Base-by-base conservation (phyloP, 129 eudicot species). In the Glebionis coronaria region DNA sequence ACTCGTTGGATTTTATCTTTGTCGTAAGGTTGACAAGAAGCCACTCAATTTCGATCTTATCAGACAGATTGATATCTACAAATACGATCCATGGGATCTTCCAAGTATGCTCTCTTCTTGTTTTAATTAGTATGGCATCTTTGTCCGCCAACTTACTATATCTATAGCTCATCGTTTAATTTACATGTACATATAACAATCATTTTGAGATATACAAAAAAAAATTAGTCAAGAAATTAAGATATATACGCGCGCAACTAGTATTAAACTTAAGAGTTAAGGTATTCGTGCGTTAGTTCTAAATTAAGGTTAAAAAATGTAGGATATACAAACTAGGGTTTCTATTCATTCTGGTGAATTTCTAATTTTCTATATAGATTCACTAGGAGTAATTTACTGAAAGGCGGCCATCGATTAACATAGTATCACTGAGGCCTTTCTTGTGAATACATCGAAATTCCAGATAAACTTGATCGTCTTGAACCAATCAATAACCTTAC, bases 61-160 rank as follows among this genome's bases (percentile, higher is more conserved):
- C 78, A 87, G 78, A 62, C 87, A 87, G 74, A 82, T 88, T 62
- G 97, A 90, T 68, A 90, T 90, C 74, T 90, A 90, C 87, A 90
- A 90, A 73, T 82, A 77, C 42, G 97, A 90, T 67, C 97, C 97
- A 0, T 86, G 91, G 95, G 95, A 90, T 87, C 91, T 90, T 70
- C 91, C 97, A 80, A 84, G 97, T 90, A 84, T 7, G 86, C 27
- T 20, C 4, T 16, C 7, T 28, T 61, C 8, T 55, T 20, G n/a
- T 10, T 20, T n/a, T n/a, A n/a, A n/a, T 20, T 20, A 55, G 15
- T 55, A 55, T 23, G 25, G 25, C 2, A 23, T 23, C 25, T 0
- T 23, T 23, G 25, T 23, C 25, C 25, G 2, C 2, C 25, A 23
- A 23, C 2, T 23, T 23, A 23, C 25, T 35, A 35, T 35, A 1